Percentiles rank a stretch among this genome's conserved stretches.
Conservation (phyloP, 139 green algal genomes). For the Closterium sp. region DNA sequence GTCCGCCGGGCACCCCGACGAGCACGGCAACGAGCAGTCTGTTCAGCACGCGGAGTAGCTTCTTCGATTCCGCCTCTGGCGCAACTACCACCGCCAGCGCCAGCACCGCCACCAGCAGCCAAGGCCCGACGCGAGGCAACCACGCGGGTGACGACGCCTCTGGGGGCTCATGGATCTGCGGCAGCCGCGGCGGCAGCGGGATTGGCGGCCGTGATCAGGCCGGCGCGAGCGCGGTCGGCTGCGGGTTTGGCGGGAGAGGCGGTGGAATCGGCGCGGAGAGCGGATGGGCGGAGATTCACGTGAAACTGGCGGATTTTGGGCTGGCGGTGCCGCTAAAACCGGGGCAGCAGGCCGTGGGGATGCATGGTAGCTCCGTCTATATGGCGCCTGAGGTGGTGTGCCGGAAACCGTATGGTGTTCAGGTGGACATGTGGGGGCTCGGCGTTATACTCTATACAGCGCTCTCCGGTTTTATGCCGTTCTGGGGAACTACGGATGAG, state of each 20-base stretch:
- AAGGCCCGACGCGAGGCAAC: not conserved
- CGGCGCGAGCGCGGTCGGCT: too few relatives aligned
- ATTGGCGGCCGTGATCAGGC: too few relatives aligned
- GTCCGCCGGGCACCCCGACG: not conserved
- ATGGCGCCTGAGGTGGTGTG: constrained; percentile 80
- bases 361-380: constrained; percentile 88
- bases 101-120: not conserved
- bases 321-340: constrained; percentile 80
- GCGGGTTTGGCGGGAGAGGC: not conserved
- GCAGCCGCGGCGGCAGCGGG: not conserved
- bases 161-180: not conserved
- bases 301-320: constrained; percentile 95
- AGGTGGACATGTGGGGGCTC: constrained; percentile 88
- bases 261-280: not conserved
- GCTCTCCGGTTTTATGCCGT: constrained; percentile 65
- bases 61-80: not conserved
- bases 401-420: constrained; percentile 68
- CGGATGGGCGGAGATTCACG: not conserved
- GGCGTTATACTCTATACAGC: constrained; percentile 97
- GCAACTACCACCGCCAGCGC: not conserved
- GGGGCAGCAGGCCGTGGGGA: constrained; percentile 45
- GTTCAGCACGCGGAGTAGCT: not conserved
- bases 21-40: not conserved
- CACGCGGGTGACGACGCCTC: not conserved
- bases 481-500: constrained; percentile 67